A percentile compares a stretch with the other conserved stretches of the same genome.
Evolutionary conservation across 2,329 filamentous ascomycete species (phyloP).

Genomic region (Dothideomycetes sp.): DNA sequence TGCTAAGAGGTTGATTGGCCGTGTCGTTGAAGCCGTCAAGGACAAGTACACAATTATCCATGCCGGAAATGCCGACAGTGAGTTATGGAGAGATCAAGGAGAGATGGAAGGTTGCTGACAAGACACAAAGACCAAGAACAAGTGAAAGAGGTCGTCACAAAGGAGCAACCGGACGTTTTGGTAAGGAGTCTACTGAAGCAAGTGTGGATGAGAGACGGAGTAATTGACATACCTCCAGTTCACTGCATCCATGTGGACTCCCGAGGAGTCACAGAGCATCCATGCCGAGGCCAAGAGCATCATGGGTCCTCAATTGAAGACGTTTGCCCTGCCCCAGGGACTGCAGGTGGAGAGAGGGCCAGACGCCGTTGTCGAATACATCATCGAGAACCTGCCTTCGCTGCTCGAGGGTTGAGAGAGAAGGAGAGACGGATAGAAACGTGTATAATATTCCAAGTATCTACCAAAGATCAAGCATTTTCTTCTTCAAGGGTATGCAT

Average conservation of each 20-base stretch:
- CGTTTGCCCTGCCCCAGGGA: slow-evolving; percentile 45
- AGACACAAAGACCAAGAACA: slow-evolving; percentile 41
- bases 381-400: slow-evolving; percentile 35
- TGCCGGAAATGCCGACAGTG: slow-evolving; percentile 54
- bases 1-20: slow-evolving; percentile 53
- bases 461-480: too few species aligned
- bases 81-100: slow-evolving; percentile 18
- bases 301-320: slow-evolving; percentile 40
- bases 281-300: slow-evolving; percentile 35
- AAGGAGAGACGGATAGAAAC: too few species aligned
- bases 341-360: slow-evolving; percentile 44
- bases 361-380: slow-evolving; percentile 46
- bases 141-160: slow-evolving; percentile 45
- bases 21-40: slow-evolving; percentile 51
- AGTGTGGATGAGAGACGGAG: too few species aligned
- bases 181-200: too few species aligned
- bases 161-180: slow-evolving; percentile 45
- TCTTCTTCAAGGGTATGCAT: too few species aligned
- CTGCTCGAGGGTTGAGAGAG: slow-evolving; percentile 16
- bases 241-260: slow-evolving; percentile 52
- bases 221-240: slow-evolving; percentile 36
- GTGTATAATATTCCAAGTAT: too few species aligned
- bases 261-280: slow-evolving; percentile 41
- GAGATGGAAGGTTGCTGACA: neutral
- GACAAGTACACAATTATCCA: slow-evolving; percentile 56